Base-by-base conservation (phyloP, 495 filamentous ascomycete genomes). In the Neurospora discreta region DNA sequence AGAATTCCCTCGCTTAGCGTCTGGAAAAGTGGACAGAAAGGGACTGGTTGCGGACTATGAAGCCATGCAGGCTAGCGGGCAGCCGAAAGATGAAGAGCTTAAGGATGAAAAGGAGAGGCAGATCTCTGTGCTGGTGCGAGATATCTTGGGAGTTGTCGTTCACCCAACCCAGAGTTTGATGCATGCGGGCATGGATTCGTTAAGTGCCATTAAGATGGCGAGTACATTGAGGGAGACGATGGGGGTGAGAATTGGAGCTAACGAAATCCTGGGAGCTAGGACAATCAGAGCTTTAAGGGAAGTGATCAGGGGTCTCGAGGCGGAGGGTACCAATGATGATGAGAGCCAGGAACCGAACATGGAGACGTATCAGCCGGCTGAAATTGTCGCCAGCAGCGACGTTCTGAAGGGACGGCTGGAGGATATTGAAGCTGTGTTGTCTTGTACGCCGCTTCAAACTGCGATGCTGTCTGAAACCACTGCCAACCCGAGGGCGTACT, bases 381-480 rank as follows among this genome's bases (percentile, higher is more conserved):
- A 43, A 1, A 40, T 44, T 10, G 13, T 52, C 0, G 44, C 38
- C 38, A 16, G 15, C 26, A 30, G 43, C n/a, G 23, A 71, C 16
- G 6, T 15, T 0, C 71, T 82, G 13, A 71, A 68, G 5, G n/a
- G 69, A 15, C 68, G 71, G 18, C 1, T 69, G 18, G 73, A 79
- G 5, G 75, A 84, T 7, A 79, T 91, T 36, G 82, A 86, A 9
- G 81, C 84, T 23, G 77, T 92, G 36, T 77, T 89, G 26, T 83
- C 83, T 5, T 92, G 90, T 75, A 93, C 89, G 39, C 87, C 89
- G 67, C 83, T 93, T 8, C 93, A 96, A 73, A 80, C 84, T 26
- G 89, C 90, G n/a, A 94, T 96, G 92, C 81, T 96, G 5, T 80
- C 86, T 3, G 92, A 94, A 75, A 93, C 90, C 1, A 76, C 80